A percentile compares a stretch with the other conserved stretches of the same genome.
Conservation (phyloP, 176 grass and related monocot genomes). For the Miscanthus lutarioriparius region DNA sequence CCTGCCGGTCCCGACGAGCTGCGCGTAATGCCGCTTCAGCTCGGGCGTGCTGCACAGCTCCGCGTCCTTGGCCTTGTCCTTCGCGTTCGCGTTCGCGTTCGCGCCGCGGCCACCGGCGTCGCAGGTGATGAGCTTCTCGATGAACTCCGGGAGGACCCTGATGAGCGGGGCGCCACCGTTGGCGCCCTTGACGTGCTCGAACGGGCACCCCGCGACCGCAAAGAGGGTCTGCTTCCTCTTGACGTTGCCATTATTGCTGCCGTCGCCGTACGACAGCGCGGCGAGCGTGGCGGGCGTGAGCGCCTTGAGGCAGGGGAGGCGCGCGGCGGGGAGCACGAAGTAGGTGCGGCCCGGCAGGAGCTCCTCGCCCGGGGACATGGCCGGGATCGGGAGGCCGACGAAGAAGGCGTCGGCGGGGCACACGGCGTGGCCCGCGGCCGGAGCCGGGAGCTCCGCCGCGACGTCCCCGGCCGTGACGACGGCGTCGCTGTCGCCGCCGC, state of each 20-base stretch:
- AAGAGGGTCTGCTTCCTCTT: constrained; percentile 3
- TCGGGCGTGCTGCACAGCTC: constrained; percentile 74
- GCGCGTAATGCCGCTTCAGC: constrained; percentile 78
- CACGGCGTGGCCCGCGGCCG: constrained; percentile 37
- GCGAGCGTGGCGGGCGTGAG: constrained; percentile 78
- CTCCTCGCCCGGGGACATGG: constrained; percentile 45
- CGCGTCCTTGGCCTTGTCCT: not conserved
- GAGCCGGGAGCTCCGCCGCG: constrained; percentile 38
- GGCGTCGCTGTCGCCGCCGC: not conserved
- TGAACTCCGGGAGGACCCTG: constrained; percentile 66
- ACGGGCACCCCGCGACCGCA: constrained; percentile 49
- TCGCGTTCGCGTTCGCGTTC: not conserved
- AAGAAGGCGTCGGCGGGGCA: constrained; percentile 79
- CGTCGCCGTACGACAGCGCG: constrained; percentile 42
- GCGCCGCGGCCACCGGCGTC: not conserved
- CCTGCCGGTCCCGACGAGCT: constrained; percentile 53
- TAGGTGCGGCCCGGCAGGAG: constrained; percentile 67
- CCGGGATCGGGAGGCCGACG: constrained; percentile 71
- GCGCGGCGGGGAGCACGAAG: constrained; percentile 67
- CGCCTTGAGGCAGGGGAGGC: constrained; percentile 44
- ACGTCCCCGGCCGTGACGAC: constrained; percentile 47
- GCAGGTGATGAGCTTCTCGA: constrained; percentile 64
- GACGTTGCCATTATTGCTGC: not conserved
- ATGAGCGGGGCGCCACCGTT: constrained; percentile 47
- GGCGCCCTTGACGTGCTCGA: constrained; percentile 72